Percentiles rank a stretch among this genome's conserved stretches.
Conservation (phyloP, 495 filamentous ascomycete genomes). For the Cairneyella variabilis region DNA sequence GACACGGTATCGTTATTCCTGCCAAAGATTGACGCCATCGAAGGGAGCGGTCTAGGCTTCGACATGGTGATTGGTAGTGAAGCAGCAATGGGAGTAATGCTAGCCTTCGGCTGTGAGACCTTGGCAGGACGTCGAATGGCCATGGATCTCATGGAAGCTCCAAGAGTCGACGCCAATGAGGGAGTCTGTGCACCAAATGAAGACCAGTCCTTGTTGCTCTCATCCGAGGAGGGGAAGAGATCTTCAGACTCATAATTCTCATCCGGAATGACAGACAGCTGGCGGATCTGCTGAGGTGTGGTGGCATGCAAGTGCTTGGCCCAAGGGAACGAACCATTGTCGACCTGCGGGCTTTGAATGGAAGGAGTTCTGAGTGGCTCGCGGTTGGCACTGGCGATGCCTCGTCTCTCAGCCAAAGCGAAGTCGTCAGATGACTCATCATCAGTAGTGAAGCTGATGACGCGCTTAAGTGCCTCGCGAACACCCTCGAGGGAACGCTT, state of each 20-base stretch:
- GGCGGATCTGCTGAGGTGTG: constrained; percentile 67
- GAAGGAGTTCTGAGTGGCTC: constrained; percentile 96
- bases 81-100: constrained; percentile 61
- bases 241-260: constrained; percentile 76
- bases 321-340: constrained; percentile 87
- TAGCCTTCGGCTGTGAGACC: constrained; percentile 39
- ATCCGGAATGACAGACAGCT: constrained; percentile 74
- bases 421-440: constrained; percentile 91
- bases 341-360: constrained; percentile 80
- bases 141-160: constrained; percentile 62
- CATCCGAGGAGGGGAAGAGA: constrained; percentile 78
- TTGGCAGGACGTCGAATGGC: constrained; percentile 32
- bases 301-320: constrained; percentile 82
- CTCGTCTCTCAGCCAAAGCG: constrained; percentile 71
- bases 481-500: constrained; percentile 80
- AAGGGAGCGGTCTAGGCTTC: constrained; percentile 54
- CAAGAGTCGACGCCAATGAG: constrained; percentile 72
- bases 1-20: constrained; percentile 70
- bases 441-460: constrained; percentile 90
- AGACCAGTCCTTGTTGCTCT: constrained; percentile 66
- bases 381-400: constrained; percentile 79
- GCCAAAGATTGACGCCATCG: constrained; percentile 74
- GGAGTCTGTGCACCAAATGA: constrained; percentile 66
- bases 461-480: constrained; percentile 69
- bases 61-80: constrained; percentile 74